These are phyloP conservation scores for Pontederia paniculata DNA, from an alignment of 176 grass and related monocot genomes.

Conservation along the genomic window DNA sequence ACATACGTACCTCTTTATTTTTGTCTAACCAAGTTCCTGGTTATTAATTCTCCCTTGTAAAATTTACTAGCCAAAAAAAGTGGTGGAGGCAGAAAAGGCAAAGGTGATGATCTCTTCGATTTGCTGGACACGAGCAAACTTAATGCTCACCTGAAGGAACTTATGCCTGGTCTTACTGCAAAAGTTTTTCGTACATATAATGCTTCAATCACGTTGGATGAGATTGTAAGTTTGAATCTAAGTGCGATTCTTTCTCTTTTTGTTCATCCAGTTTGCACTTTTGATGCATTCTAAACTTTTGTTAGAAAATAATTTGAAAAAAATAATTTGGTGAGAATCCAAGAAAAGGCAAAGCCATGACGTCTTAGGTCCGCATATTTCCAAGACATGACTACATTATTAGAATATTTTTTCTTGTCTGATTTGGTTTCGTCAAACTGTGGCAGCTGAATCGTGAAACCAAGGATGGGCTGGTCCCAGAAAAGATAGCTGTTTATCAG, in stretches of 20 bases:
- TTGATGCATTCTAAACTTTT: no score
- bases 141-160: slow-evolving; percentile 82
- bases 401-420: slow-evolving; percentile 9
- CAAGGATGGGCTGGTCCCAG: slow-evolving; percentile 64
- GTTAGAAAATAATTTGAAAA: no score
- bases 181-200: slow-evolving; percentile 99
- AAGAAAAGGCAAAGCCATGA: no score
- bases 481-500: slow-evolving; percentile 91
- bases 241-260: slow-evolving; percentile 9
- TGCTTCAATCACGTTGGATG: slow-evolving; percentile 98
- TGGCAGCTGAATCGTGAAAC: slow-evolving; percentile 89
- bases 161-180: slow-evolving; percentile 97
- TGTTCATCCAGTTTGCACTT: no score
- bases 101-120: slow-evolving; percentile 57
- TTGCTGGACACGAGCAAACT: slow-evolving; percentile 73
- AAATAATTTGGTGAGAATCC: no score
- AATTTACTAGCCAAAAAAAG: slow-evolving; percentile 43
- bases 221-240: slow-evolving; percentile 54
- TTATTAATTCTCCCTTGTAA: slow-evolving; percentile 7
- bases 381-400: not conserved
- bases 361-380: no score
- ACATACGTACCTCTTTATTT: not conserved
- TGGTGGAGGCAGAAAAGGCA: slow-evolving; percentile 25
- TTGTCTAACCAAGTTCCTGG: not conserved
- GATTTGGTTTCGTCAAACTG: slow-evolving; percentile 7